Base-by-base conservation (phyloP, 345 rosid genomes). In the Gossypium anomalum region DNA sequence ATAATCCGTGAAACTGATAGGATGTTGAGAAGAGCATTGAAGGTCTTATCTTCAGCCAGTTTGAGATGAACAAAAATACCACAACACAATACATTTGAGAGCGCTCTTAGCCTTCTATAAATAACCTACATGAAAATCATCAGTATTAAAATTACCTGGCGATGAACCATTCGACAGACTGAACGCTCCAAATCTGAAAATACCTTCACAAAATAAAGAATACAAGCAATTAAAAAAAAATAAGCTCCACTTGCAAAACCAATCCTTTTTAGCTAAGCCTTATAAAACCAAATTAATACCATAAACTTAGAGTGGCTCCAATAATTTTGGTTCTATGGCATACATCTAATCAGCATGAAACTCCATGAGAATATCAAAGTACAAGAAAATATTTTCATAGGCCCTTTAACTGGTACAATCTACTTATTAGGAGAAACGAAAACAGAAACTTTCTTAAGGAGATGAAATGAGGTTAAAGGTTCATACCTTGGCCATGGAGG, bases 111-210 rank as follows among this genome's bases (percentile, higher is more conserved):
- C 72, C 25, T 29, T 75, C 22, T 29, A 20, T 3, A 63, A 71
- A 34, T 56, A 47, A 20, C 41, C 9, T 60, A 9, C 47, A 5
- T 43, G 23, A 65, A 58, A 12, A 15, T 15, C 13, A 20, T 63
- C 15, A 64, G 60, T 27, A 67, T 14, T 23, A 59, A 34, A 72
- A 56, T 57, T 78, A 95, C 98, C 97, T 95, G 99, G 56, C 86
- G 86, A 77, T 95, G 94, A 74, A 95, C 87, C 97, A 95, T 95
- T 79, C 98, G 91, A 83, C 99, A 95, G 9, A 78, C 96, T 17
- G 99, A 95, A 59, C 97, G 92, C 82, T 95, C 98, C 85, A 95
- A 84, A 87, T 95, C 98, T 56, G 98, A 93, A 86, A 95, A 85
- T 9, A 93, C 99, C 99, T 95, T 90, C 85, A 89, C 62, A 71